phyloP scores from a whole-genome alignment of 495 filamentous ascomycete genomes.

The Xanthoparmelia taractica region DNA sequence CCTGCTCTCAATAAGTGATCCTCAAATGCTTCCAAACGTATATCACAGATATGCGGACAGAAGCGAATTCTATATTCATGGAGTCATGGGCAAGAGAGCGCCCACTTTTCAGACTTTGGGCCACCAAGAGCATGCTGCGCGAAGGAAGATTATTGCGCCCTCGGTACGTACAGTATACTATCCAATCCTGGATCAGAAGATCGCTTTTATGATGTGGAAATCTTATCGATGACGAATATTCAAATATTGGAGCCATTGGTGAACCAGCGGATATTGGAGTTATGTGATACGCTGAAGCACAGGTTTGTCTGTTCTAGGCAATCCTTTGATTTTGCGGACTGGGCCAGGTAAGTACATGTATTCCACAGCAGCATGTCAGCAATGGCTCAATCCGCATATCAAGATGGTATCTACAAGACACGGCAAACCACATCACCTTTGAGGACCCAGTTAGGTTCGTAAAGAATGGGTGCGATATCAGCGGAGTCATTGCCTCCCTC shows the following conservation, averaged over 20 bases:
- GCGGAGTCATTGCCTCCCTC: neutral
- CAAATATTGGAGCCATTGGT: neutral
- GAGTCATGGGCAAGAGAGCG: neutral
- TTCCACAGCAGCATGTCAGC: neutral
- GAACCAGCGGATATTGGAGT: neutral
- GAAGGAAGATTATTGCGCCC: slow-evolving; percentile 3
- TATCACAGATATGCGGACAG: slow-evolving; percentile 4
- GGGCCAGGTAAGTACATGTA: neutral
- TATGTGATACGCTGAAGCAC: slow-evolving; percentile 1
- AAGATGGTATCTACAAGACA: slow-evolving; percentile 4
- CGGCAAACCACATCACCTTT: neutral
- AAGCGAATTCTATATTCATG: slow-evolving; percentile 1
- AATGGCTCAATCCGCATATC: neutral
- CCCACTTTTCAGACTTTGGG: neutral
- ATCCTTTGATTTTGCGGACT: neutral
- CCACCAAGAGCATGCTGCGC: neutral
- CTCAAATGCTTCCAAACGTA: neutral
- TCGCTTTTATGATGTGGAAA: no score
- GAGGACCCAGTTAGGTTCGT: neutral
- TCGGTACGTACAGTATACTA: neutral
- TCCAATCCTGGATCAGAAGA: neutral
- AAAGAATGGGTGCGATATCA: neutral
- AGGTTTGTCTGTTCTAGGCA: neutral
- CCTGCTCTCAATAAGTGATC: slow-evolving; percentile 2
- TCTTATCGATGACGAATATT: neutral